phyloP scores from a whole-genome alignment of 1,284 basidiomycete genomes.

The Takashimella koratensis region DNA sequence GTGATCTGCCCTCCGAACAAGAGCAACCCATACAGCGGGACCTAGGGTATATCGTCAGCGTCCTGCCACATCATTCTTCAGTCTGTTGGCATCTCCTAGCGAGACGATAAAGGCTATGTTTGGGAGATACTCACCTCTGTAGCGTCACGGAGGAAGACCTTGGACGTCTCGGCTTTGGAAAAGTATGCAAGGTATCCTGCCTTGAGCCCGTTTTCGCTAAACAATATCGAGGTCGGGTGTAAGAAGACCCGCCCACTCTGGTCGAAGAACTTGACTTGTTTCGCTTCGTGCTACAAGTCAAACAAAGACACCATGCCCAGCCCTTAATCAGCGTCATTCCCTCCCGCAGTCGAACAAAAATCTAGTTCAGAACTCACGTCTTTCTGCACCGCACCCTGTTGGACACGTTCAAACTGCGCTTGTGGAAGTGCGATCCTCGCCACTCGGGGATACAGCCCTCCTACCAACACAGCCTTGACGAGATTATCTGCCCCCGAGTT shows the following conservation, averaged over 20 bases:
- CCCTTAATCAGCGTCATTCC: background rate
- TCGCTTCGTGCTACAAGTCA: constrained; percentile 67
- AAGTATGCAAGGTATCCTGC: constrained; percentile 79
- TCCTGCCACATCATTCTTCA: no score
- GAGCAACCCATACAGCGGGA: constrained; percentile 78
- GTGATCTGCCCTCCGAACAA: constrained; percentile 77
- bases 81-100: no score
- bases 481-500: constrained; percentile 66
- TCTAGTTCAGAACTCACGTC: constrained; percentile 53
- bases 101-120: no score
- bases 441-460: constrained; percentile 76
- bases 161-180: constrained; percentile 74
- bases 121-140: constrained; percentile 78
- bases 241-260: constrained; percentile 47
- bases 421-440: constrained; percentile 70
- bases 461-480: constrained; percentile 74
- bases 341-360: background rate
- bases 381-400: constrained; percentile 72
- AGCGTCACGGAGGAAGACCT: constrained; percentile 81
- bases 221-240: constrained; percentile 81
- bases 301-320: no score
- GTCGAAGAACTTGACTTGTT: constrained; percentile 77
- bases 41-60: constrained; percentile 55
- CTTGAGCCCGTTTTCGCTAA: constrained; percentile 68
- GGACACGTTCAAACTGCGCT: constrained; percentile 75